These are phyloP conservation scores for Diplotaxis tenuifolia DNA, from an alignment of 345 rosid species.

Conservation along the genomic window DNA sequence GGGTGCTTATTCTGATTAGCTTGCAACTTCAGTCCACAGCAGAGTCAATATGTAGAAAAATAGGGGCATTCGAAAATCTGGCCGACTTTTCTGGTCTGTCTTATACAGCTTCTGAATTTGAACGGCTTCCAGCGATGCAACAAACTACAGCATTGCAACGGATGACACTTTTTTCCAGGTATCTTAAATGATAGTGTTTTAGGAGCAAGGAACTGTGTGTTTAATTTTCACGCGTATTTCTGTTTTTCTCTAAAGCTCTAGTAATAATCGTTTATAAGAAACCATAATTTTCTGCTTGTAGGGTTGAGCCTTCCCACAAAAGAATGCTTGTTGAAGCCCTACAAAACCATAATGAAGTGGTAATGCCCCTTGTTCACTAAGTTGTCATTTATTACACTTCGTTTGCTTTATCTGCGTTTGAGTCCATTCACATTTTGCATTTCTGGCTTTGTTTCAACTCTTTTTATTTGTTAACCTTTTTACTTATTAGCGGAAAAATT, in stretches of 20 bases:
- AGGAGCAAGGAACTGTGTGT: conserved; percentile 6
- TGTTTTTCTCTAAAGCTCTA: conserved; percentile 15
- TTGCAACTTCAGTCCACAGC: conserved; percentile 77
- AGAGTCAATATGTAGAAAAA: conserved; percentile 90
- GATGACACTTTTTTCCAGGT: conserved; percentile 94
- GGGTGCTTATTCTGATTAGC: conserved; percentile 34
- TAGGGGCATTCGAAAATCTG: conserved; percentile 92
- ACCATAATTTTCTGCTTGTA: conserved; percentile 33
- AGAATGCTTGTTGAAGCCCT: conserved; percentile 98
- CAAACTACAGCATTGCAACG: conserved; percentile 80
- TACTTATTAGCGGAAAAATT: neutral
- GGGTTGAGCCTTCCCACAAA: conserved; percentile 99
- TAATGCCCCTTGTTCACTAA: conserved; percentile 35
- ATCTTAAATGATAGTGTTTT: conserved; percentile 8
- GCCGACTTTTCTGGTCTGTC: conserved; percentile 78
- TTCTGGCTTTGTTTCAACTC: neutral
- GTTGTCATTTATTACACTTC: conserved; percentile 9
- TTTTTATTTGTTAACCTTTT: conserved; percentile 5
- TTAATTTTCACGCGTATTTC: conserved; percentile 11
- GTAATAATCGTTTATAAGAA: neutral
- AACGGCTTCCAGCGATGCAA: conserved; percentile 88
- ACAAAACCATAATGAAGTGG: conserved; percentile 98
- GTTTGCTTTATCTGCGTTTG: conserved; percentile 4
- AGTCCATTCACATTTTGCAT: conserved; percentile 6
- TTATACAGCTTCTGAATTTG: conserved; percentile 94